Base-by-base conservation (phyloP, 2,329 filamentous ascomycete genomes). In the Fusarium lyarnte region DNA sequence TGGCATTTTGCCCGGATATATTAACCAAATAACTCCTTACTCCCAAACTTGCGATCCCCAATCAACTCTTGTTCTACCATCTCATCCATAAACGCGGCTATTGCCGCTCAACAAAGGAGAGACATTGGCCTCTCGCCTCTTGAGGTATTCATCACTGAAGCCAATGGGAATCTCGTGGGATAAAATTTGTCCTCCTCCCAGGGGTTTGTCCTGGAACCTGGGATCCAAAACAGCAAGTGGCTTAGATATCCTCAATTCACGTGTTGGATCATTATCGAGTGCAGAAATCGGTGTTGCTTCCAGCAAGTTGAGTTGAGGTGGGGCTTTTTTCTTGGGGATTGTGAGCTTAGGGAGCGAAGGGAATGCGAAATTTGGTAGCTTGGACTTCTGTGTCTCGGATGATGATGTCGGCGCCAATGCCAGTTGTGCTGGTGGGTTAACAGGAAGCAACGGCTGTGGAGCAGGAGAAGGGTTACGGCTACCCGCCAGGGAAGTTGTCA, bases 301-400 rank as follows among this genome's bases (percentile, higher is more conserved):
- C 17, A 79, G 53, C 3, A 82, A 64, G 8, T 70, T 74, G 21
- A 85, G 79, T 19, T 73, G 83, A 4, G 83, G 84, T 2, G 84
- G 83, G 2, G 75, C 66, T 72, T 85, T 83, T 70, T 83, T 82
- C 73, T 82, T 86, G 1, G 85, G 82, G 16, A 84, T 74, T 0
- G 79, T 76, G 1, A 85, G 75, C 29, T 82, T 82, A 4, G 78
- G 78, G 2, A 85, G 68, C 0, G 84, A 83, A 0, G 84, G 82
- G 4, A 84, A 76, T 1, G 73, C 54, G 12, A 86, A 74, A 0
- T 79, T 79, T 0, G 83, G 81, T 2, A 84, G 78, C 36, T 72
- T 80, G 5, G 74, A 29, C 25, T 72, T 74, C 8, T 61, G 58
- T 6, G 75, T 55, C 5, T 80, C 75, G 3, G 78, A 73, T 5